Evolutionary conservation across 106 monocot genomes (phyloP), one percentile per base, ranked within the genome.

Genomic region (Dactylorhiza incarnata): DNA sequence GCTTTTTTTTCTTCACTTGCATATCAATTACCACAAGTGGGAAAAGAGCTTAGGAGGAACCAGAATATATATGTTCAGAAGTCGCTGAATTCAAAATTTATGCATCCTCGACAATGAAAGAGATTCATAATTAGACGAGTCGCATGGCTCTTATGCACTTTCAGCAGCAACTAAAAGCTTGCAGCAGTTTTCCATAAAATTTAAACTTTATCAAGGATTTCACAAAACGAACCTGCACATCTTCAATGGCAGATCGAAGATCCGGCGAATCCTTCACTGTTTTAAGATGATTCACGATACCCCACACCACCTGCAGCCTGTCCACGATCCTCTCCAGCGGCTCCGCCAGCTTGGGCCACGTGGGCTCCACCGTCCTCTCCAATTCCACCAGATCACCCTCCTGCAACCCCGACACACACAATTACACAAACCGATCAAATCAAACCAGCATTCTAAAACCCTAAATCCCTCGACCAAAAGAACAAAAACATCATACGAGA

Each of bases 311-410:
- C 76, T 84, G 76, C 73, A 99, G 53, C 50, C 88, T 71, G 76
- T 99, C 97, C 20, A 87, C 73, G 72, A 99, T 99, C 82, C 79
- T 85, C 87, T 99, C 97, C 44, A 94, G 58, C 44, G 97, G 94
- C 79, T 94, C 97, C 76, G 94, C 91, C 77, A 99, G 79, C 80
- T 79, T 83, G 46, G 84, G 78, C 97, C 97, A 99, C 47, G 89
- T 83, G 26, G 97, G 94, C 78, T 89, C 87, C 74, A 99, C 91
- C 29, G 72, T 77, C 80, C 73, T 78, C 89, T 99, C 97, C 78
- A 94, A 75, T 67, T 88, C 86, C 48, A 53, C 83, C 74, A 99
- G 81, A 83, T 99, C 91, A 25, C 44, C 71, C 79, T 97, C 93
- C 95, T 95, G 76, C 76, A 71, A 37, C 29, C 45, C 37, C 37